Evolutionary conservation across 2,329 filamentous ascomycete genomes (phyloP).

Genomic region (Fusarium drepaniforme): DNA sequence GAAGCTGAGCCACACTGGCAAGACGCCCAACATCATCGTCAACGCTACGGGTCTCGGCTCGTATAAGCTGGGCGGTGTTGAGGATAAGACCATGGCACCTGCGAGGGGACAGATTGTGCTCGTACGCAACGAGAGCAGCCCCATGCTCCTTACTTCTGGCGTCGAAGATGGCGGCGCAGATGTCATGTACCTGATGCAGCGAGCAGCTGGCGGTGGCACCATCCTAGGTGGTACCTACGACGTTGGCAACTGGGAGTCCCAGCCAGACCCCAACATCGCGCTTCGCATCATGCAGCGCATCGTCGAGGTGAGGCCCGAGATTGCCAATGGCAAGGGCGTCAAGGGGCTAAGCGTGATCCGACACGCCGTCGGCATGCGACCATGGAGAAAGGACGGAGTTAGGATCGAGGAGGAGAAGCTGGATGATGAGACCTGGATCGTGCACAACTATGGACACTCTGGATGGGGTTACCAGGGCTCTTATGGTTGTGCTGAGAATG

Average conservation of each 20-base stretch:
- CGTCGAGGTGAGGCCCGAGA: constrained; percentile 71
- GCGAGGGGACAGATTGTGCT: constrained; percentile 86
- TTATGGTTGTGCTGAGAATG: constrained; percentile 78
- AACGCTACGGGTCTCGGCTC: constrained; percentile 89
- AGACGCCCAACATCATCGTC: constrained; percentile 76
- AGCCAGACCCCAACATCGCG: constrained; percentile 84
- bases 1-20: constrained; percentile 62
- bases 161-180: constrained; percentile 81
- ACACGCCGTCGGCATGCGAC: constrained; percentile 86
- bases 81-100: constrained; percentile 79
- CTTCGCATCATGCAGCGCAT: constrained; percentile 86
- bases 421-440: constrained; percentile 71
- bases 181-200: constrained; percentile 83
- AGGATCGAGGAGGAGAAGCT: constrained; percentile 73
- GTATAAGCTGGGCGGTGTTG: constrained; percentile 82
- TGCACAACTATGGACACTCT: constrained; percentile 85
- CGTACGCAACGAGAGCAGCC: constrained; percentile 80
- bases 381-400: constrained; percentile 78
- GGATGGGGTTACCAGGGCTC: constrained; percentile 81
- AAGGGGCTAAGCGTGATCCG: constrained; percentile 81
- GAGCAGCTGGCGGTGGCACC: constrained; percentile 84
- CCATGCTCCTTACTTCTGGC: constrained; percentile 78
- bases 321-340: constrained; percentile 75
- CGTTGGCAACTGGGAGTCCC: constrained; percentile 81
- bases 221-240: constrained; percentile 90